Conservation (phyloP, 2,329 filamentous ascomycete species). For the Arachnomyces sp. region DNA sequence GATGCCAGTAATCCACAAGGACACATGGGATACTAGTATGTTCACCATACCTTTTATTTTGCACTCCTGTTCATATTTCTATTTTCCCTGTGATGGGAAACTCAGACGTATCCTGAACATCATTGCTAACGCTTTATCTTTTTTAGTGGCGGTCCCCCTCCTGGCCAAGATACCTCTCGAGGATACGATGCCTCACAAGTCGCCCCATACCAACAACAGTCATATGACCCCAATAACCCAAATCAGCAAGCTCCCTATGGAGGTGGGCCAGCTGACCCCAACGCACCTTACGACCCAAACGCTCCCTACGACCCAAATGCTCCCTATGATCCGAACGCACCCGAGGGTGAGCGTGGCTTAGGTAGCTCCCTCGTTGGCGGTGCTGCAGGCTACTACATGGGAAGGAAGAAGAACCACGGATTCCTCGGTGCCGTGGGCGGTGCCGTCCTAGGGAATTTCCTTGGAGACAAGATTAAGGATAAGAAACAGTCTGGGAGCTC, state of each 20-base stretch:
- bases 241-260: constrained; percentile 7
- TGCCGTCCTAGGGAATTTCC: constrained; percentile 48
- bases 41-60: background rate
- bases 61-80: constrained; percentile 14
- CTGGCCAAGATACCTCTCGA: constrained; percentile 3
- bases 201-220: constrained; percentile 10
- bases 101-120: constrained; percentile 12
- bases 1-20: constrained; percentile 27
- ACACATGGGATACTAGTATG: constrained; percentile 30
- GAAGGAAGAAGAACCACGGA: constrained; percentile 51
- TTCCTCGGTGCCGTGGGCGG: constrained; percentile 52
- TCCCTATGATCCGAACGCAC: constrained; percentile 36
- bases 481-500: constrained; percentile 25
- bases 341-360: constrained; percentile 51
- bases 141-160: too few relatives aligned
- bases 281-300: constrained; percentile 15
- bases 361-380: constrained; percentile 51
- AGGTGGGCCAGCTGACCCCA: constrained; percentile 1
- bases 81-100: constrained; percentile 3
- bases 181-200: constrained; percentile 2
- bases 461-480: constrained; percentile 48
- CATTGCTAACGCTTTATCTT: constrained; percentile 4
- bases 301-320: constrained; percentile 13
- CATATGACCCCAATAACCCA: constrained; percentile 7
- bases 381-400: constrained; percentile 49